These are phyloP conservation scores for Sedum album DNA, from an alignment of 164 flowering plant species.

Conservation along the genomic window DNA sequence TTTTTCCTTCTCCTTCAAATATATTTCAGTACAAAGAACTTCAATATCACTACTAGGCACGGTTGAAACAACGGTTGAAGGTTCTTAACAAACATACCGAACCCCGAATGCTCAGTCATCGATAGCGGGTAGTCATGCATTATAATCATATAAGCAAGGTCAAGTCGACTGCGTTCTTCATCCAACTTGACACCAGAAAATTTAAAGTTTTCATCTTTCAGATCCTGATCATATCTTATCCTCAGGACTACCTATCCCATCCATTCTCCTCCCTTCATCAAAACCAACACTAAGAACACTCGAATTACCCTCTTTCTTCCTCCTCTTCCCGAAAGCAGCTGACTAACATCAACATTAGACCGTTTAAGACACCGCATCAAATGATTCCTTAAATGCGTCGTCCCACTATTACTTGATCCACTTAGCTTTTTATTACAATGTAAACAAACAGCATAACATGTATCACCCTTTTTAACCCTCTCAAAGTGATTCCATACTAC, in stretches of 20 bases:
- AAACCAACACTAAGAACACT: constrained; percentile 22
- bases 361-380: constrained; percentile 59
- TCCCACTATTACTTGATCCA: no score
- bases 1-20: constrained; percentile 57
- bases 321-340: constrained; percentile 48
- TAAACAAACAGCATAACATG: no score
- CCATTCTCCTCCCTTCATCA: constrained; percentile 45
- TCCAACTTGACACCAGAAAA: constrained; percentile 43
- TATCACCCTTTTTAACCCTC: no score
- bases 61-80: constrained; percentile 73
- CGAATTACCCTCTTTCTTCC: constrained; percentile 33
- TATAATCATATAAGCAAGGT: no score
- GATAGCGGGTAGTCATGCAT: no score
- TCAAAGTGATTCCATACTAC: no score
- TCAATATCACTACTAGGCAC: constrained; percentile 27
- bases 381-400: constrained; percentile 81
- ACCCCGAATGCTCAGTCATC: no score
- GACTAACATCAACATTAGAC: no score
- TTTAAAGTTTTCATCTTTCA: constrained; percentile 29
- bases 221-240: constrained; percentile 38
- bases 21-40: no score
- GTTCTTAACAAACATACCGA: constrained; percentile 58
- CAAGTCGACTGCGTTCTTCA: constrained; percentile 50
- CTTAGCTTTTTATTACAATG: no score
- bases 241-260: constrained; percentile 25